Conservation (phyloP, 805 yeast genomes). For the Starmerella potacharoeniae region DNA sequence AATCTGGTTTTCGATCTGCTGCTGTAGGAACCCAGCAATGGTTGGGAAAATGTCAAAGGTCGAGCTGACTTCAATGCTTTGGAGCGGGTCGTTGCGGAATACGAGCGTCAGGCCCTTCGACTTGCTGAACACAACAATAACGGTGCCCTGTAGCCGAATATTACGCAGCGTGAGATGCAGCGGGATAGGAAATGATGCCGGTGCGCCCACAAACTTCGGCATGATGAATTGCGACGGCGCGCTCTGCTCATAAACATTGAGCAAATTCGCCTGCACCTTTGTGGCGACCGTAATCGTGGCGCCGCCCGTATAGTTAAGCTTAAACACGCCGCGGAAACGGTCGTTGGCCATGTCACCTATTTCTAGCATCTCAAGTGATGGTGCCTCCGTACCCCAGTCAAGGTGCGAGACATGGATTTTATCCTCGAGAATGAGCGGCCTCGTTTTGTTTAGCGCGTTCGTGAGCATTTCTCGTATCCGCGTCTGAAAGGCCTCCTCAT, state of each 20-base stretch:
- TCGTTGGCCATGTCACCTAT: slow-evolving; percentile 72
- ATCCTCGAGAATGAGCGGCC: slow-evolving; percentile 53
- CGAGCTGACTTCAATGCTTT: slow-evolving; percentile 67
- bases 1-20: slow-evolving; percentile 70
- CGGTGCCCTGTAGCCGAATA: slow-evolving; percentile 65
- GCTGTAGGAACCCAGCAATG: slow-evolving; percentile 69
- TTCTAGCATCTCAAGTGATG: slow-evolving; percentile 65
- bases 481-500: slow-evolving; percentile 54
- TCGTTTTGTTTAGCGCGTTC: slow-evolving; percentile 58
- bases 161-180: slow-evolving; percentile 63
- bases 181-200: slow-evolving; percentile 64
- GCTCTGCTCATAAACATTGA: slow-evolving; percentile 45
- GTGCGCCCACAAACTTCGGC: slow-evolving; percentile 56
- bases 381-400: slow-evolving; percentile 63
- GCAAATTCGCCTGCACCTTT: slow-evolving; percentile 72
- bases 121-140: slow-evolving; percentile 70
- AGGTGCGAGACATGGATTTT: slow-evolving; percentile 56
- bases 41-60: slow-evolving; percentile 81
- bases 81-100: slow-evolving; percentile 80
- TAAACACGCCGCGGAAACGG: slow-evolving; percentile 71
- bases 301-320: slow-evolving; percentile 63
- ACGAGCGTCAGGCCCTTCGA: slow-evolving; percentile 77
- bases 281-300: slow-evolving; percentile 65
- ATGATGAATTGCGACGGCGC: slow-evolving; percentile 42
- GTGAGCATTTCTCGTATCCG: slow-evolving; percentile 44